A percentile compares a stretch with the other conserved stretches of the same genome.
Evolutionary conservation across 129 eudicot genomes (phyloP).

Genomic region (Heracleum sosnowskyi): DNA sequence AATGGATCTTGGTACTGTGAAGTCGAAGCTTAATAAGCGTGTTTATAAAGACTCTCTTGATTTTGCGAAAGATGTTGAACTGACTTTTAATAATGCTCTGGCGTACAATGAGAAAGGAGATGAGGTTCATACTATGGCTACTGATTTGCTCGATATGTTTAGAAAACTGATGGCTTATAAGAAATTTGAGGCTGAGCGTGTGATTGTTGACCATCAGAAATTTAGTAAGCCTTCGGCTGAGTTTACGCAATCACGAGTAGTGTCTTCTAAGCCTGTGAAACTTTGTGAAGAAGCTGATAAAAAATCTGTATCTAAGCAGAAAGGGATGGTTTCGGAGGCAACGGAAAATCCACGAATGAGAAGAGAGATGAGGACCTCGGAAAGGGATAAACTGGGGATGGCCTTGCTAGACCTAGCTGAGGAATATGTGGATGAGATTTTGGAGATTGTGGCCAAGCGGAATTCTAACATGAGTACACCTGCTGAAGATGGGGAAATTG

Average conservation of each 20-base stretch:
- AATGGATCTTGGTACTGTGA: slow-evolving; percentile 59
- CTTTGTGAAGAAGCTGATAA: too few relatives aligned
- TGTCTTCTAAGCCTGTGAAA: not conserved
- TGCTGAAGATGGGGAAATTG: slow-evolving; percentile 30
- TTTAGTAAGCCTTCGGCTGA: not conserved
- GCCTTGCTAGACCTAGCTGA: slow-evolving; percentile 17
- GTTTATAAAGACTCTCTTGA: slow-evolving; percentile 29
- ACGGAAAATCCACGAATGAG: slow-evolving; percentile 1
- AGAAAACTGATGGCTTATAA: slow-evolving; percentile 21
- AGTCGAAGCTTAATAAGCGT: slow-evolving; percentile 21
- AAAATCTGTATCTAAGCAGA: not conserved
- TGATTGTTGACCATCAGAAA: not conserved
- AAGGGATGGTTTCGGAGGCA: not conserved
- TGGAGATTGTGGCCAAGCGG: slow-evolving; percentile 24
- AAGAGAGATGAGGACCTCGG: slow-evolving; percentile 24
- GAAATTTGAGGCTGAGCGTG: slow-evolving; percentile 8
- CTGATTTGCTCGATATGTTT: slow-evolving; percentile 15
- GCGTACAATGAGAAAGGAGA: slow-evolving; percentile 44
- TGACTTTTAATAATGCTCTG: slow-evolving; percentile 55
- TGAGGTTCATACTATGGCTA: slow-evolving; percentile 30
- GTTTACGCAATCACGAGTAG: not conserved
- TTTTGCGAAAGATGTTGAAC: slow-evolving; percentile 50
- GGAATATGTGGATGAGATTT: slow-evolving; percentile 21
- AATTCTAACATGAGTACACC: slow-evolving; percentile 10
- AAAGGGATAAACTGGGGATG: slow-evolving; percentile 25